These are phyloP conservation scores for Aspergillus diversus DNA, from an alignment of 495 filamentous ascomycete genomes.

Conservation along the genomic window DNA sequence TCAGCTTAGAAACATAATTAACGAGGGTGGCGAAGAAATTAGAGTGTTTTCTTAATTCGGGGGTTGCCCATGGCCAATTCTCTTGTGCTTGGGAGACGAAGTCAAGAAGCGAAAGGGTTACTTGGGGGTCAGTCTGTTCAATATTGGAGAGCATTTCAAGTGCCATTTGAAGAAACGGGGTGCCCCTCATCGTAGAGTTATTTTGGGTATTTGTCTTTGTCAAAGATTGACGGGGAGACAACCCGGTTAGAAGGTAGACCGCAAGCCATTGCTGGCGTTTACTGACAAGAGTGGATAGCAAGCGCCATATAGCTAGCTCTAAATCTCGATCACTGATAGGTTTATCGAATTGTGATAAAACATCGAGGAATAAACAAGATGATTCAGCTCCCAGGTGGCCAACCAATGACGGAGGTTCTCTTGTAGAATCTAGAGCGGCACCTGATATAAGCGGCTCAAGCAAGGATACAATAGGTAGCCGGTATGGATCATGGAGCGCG, in stretches of 20 bases:
- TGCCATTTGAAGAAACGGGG: slow-evolving; percentile 74
- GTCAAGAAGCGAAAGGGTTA: slow-evolving; percentile 74
- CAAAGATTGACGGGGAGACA: slow-evolving; percentile 73
- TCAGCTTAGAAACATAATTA: slow-evolving; percentile 66
- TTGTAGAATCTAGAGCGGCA: slow-evolving; percentile 58
- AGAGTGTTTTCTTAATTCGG: slow-evolving; percentile 71
- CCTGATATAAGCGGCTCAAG: slow-evolving; percentile 75
- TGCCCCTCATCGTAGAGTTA: slow-evolving; percentile 45
- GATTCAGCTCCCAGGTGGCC: slow-evolving; percentile 83
- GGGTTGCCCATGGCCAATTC: slow-evolving; percentile 89
- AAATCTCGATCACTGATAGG: slow-evolving; percentile 66
- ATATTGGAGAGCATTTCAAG: slow-evolving; percentile 74
- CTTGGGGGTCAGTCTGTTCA: slow-evolving; percentile 60
- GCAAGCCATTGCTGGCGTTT: slow-evolving; percentile 95
- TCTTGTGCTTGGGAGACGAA: slow-evolving; percentile 87
- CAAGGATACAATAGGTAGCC: slow-evolving; percentile 63
- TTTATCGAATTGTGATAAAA: slow-evolving; percentile 76
- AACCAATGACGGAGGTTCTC: slow-evolving; percentile 85
- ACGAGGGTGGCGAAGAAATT: slow-evolving; percentile 71
- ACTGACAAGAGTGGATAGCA: slow-evolving; percentile 85
- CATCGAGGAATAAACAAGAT: slow-evolving; percentile 78
- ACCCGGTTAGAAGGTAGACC: slow-evolving; percentile 87
- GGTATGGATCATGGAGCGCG: slow-evolving; percentile 69
- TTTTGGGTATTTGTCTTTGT: slow-evolving; percentile 53
- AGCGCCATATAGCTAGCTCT: slow-evolving; percentile 73